Percentiles rank a stretch among this genome's conserved stretches.
phyloP scores from a whole-genome alignment of 106 monocot genomes.

The Amphibolis antarctica region DNA sequence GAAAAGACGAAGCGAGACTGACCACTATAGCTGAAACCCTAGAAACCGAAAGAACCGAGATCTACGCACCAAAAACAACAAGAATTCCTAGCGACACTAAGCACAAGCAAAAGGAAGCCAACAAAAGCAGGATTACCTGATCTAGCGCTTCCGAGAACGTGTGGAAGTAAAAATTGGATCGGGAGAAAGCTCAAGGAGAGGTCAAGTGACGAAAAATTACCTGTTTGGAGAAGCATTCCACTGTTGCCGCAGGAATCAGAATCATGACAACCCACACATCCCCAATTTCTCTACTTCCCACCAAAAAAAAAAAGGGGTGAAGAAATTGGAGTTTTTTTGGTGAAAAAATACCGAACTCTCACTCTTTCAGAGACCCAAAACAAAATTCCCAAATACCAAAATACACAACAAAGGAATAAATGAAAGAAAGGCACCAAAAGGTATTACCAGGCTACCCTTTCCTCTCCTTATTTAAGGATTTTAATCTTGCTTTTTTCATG shows the following conservation, averaged over 20 bases:
- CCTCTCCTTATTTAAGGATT: neutral
- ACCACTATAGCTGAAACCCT: neutral
- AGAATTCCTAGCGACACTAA: neutral
- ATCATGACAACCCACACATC: neutral
- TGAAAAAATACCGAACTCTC: neutral
- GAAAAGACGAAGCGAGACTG: neutral
- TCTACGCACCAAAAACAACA: neutral
- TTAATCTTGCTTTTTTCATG: slow-evolving; percentile 9
- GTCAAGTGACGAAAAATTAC: neutral
- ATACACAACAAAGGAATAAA: slow-evolving; percentile 5
- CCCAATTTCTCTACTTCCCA: neutral
- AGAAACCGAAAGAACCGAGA: neutral
- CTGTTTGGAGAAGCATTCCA: neutral
- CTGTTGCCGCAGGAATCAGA: slow-evolving; percentile 1
- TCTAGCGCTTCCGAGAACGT: neutral
- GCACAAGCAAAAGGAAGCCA: neutral
- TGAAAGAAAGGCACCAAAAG: neutral
- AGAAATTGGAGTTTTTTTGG: neutral
- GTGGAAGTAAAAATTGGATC: neutral
- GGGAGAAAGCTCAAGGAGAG: neutral
- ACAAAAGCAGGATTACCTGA: neutral
- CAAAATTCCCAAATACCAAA: slow-evolving; percentile 11
- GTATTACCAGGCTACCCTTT: neutral
- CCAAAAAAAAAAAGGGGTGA: neutral
- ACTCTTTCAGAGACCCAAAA: neutral